Evolutionary conservation across 2,329 filamentous ascomycete species (phyloP).

Genomic region (Colletotrichum zoysiae): DNA sequence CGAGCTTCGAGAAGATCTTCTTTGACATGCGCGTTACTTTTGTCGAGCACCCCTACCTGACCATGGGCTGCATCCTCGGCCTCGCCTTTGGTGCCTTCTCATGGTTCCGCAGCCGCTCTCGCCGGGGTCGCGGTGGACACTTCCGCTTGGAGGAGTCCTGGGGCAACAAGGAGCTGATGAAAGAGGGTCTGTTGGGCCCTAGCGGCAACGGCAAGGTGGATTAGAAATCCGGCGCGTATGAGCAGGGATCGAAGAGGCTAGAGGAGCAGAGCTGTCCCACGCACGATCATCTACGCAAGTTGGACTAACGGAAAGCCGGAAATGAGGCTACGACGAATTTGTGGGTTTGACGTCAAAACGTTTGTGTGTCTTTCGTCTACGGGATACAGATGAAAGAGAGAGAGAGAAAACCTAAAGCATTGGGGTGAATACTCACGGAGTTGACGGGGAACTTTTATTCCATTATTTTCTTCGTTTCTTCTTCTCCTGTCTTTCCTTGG

Average conservation of each 20-base stretch:
- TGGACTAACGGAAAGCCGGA: slow-evolving; percentile 41
- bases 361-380: slow-evolving; percentile 17
- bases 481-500: slow-evolving; percentile 21
- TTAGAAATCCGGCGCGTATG: slow-evolving; percentile 46
- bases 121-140: slow-evolving; percentile 67
- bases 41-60: slow-evolving; percentile 70
- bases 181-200: slow-evolving; percentile 72
- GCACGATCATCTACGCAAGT: slow-evolving; percentile 33
- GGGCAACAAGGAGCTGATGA: slow-evolving; percentile 66
- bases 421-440: slow-evolving; percentile 39
- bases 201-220: slow-evolving; percentile 65
- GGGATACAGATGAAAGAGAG: slow-evolving; percentile 26
- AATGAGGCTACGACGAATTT: slow-evolving; percentile 39
- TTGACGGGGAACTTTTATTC: slow-evolving; percentile 37
- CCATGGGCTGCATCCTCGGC: slow-evolving; percentile 68
- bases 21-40: slow-evolving; percentile 72
- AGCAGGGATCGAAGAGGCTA: slow-evolving; percentile 19
- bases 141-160: slow-evolving; percentile 72
- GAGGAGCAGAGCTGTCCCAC: slow-evolving; percentile 24
- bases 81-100: slow-evolving; percentile 65
- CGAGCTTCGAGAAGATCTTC: slow-evolving; percentile 77
- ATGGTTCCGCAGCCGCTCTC: slow-evolving; percentile 67
- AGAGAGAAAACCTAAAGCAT: slow-evolving; percentile 34
- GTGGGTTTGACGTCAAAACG: slow-evolving; percentile 27
- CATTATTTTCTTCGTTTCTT: slow-evolving; percentile 35